Evolutionary conservation across 495 filamentous ascomycete genomes (phyloP).

Genomic region (Tuber magnatum): DNA sequence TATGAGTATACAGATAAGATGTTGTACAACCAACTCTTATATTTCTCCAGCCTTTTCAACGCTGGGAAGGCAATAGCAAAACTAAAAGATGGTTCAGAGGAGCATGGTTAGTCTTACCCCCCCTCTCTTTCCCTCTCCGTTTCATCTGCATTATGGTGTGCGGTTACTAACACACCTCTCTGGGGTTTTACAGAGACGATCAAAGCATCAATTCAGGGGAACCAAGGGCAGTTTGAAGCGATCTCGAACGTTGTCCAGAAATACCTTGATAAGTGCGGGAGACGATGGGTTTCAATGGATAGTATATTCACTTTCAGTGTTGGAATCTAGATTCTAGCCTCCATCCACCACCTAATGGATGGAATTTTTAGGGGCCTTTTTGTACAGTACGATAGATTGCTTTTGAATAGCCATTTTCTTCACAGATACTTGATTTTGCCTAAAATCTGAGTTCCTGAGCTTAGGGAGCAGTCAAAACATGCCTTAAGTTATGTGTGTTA

Average conservation of each 20-base stretch:
- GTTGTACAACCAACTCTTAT: conserved; percentile 90
- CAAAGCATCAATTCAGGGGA: conserved; percentile 66
- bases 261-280: conserved; percentile 87
- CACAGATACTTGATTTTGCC: neutral
- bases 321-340: conserved; percentile 6
- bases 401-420: neutral
- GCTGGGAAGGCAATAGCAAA: conserved; percentile 68
- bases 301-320: conserved; percentile 62
- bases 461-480: neutral
- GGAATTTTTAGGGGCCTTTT: neutral
- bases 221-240: conserved; percentile 66
- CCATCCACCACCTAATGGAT: neutral
- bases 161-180: conserved; percentile 23
- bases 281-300: conserved; percentile 96
- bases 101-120: conserved; percentile 40
- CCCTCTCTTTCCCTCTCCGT: neutral
- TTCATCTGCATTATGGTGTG: conserved; percentile 16
- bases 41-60: conserved; percentile 79
- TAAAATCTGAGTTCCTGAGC: neutral
- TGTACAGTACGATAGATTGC: neutral
- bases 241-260: conserved; percentile 69
- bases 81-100: conserved; percentile 40
- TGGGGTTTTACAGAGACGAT: conserved; percentile 50
- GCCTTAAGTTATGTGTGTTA: neutral
- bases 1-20: conserved; percentile 83